Percentiles rank a stretch among this genome's conserved stretches.
These are phyloP conservation scores for Coemansia sp. DNA, from an alignment of 192 early-diverging fungal genomes.

Conservation along the genomic window DNA sequence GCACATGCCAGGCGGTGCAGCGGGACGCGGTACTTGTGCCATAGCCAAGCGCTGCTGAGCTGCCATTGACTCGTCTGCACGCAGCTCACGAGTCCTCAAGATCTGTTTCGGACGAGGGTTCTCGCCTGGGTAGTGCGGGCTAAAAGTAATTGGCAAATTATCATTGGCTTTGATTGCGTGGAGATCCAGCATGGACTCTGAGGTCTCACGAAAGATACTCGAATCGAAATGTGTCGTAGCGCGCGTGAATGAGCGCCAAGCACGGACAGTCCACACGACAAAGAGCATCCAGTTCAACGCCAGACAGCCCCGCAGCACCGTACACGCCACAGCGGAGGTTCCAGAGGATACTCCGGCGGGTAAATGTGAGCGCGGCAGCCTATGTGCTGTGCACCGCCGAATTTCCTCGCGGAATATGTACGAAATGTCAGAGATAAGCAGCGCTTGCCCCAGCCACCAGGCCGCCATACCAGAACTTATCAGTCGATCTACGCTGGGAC, in stretches of 20 bases:
- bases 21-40: neutral
- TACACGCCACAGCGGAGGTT: conserved; percentile 27
- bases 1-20: neutral
- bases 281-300: conserved; percentile 47
- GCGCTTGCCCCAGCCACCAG: conserved; percentile 48
- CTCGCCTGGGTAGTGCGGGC: conserved; percentile 21
- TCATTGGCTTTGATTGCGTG: conserved; percentile 13
- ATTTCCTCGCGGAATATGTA: conserved; percentile 52
- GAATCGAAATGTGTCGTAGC: conserved; percentile 48
- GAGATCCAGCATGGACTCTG: conserved; percentile 24
- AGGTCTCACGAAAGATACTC: conserved; percentile 35
- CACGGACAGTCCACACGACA: conserved; percentile 28
- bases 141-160: conserved; percentile 29
- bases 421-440: conserved; percentile 38
- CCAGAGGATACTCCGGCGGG: neutral
- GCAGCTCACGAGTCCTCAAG: conserved; percentile 3
- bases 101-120: neutral
- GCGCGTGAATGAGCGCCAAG: conserved; percentile 44
- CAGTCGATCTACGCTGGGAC: conserved; percentile 20
- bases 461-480: conserved; percentile 35
- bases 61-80: neutral
- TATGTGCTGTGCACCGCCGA: conserved; percentile 19
- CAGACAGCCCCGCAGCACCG: conserved; percentile 38
- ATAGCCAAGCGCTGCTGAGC: neutral
- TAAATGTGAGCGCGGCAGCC: neutral